A percentile compares a stretch with the other conserved stretches of the same genome.
These are phyloP conservation scores for Colletotrichum sp. DNA, from an alignment of 2,329 filamentous ascomycete genomes.

Conservation along the genomic window DNA sequence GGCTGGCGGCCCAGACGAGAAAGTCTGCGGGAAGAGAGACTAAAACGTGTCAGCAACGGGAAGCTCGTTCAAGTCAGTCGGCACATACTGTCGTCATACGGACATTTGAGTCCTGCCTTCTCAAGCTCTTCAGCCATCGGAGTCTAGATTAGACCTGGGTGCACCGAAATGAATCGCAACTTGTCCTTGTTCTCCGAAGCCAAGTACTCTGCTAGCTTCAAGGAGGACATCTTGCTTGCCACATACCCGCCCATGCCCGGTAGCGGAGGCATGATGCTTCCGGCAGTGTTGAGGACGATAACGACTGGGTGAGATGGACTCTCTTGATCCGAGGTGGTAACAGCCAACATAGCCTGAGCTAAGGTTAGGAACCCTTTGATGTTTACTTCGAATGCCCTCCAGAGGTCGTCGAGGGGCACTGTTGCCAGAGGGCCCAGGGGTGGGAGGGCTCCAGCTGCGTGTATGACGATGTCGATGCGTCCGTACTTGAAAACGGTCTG, in stretches of 20 bases:
- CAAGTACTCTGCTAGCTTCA: neutral
- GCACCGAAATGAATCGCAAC: neutral
- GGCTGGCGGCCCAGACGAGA: neutral
- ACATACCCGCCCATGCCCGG: neutral
- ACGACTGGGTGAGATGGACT: fast-evolving
- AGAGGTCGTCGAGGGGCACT: neutral
- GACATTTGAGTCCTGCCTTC: neutral
- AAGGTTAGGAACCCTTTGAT: neutral
- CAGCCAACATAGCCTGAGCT: neutral
- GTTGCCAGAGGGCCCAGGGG: neutral
- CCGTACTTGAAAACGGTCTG: fast-evolving
- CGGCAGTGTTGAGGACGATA: neutral
- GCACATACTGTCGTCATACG: neutral
- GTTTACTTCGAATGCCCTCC: neutral
- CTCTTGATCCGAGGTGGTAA: neutral
- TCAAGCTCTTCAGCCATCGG: neutral
- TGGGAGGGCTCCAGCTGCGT: neutral
- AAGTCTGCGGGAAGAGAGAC: neutral
- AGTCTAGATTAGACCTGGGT: neutral
- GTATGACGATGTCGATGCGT: neutral
- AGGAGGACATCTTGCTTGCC: neutral
- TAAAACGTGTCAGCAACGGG: neutral
- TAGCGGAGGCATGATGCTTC: neutral
- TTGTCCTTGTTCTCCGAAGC: neutral
- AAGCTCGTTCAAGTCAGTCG: neutral